Conservation (phyloP, 2,329 filamentous ascomycete species). For the Fonsecaea erecta region DNA sequence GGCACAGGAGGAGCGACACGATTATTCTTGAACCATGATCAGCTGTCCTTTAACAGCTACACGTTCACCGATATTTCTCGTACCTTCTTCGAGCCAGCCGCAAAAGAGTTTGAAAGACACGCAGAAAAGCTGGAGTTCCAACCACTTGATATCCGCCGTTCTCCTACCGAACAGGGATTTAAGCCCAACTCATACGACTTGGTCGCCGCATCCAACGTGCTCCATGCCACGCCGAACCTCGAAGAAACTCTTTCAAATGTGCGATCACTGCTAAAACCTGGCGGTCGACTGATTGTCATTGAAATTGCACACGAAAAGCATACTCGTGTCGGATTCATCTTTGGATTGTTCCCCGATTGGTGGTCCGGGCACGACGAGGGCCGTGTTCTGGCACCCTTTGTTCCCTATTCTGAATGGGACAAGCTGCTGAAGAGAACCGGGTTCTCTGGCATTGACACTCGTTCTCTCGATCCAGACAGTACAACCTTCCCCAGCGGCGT, state of each 20-base stretch:
- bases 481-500: slow-evolving; percentile 20
- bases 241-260: slow-evolving; percentile 39
- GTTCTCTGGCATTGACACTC: slow-evolving; percentile 21
- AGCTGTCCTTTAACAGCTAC: slow-evolving; percentile 39
- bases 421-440: slow-evolving; percentile 16
- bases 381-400: slow-evolving; percentile 13
- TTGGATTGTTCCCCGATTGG: slow-evolving; percentile 38
- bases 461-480: slow-evolving; percentile 12
- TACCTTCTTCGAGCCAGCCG: slow-evolving; percentile 30
- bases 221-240: slow-evolving; percentile 42
- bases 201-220: slow-evolving; percentile 44
- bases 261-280: slow-evolving; percentile 37
- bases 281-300: slow-evolving; percentile 24
- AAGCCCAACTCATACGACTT: slow-evolving; percentile 41
- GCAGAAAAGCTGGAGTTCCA: slow-evolving; percentile 37
- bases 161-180: slow-evolving; percentile 42
- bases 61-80: slow-evolving; percentile 38
- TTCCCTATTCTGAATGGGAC: slow-evolving; percentile 21
- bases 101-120: slow-evolving; percentile 21
- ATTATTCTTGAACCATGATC: slow-evolving; percentile 11
- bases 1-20: slow-evolving; percentile 41
- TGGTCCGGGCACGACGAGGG: slow-evolving; percentile 37
- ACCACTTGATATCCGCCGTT: slow-evolving; percentile 41
- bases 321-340: slow-evolving; percentile 26
- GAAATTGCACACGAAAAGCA: slow-evolving; percentile 18